Conservation (phyloP, 2,329 filamentous ascomycete species). For the Calonectria pseudoturangicola region DNA sequence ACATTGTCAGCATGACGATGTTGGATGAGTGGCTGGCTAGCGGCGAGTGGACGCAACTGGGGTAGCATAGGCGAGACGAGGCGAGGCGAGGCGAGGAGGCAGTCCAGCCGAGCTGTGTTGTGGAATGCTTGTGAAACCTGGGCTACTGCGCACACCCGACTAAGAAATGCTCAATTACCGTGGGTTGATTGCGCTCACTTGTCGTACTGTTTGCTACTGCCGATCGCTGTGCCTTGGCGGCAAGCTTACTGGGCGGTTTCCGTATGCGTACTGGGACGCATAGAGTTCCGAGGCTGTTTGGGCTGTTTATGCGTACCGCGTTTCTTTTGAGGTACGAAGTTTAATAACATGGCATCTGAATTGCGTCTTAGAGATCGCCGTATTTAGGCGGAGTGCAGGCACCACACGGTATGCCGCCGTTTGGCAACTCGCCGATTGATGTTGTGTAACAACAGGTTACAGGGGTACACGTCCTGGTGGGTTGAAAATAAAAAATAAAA, state of each 20-base stretch:
- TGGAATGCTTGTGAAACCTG: conserved; percentile 36
- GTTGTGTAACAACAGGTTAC: conserved; percentile 28
- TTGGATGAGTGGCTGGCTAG: conserved; percentile 29
- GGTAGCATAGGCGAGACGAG: conserved; percentile 7
- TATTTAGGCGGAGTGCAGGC: background rate
- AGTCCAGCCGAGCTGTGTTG: conserved; percentile 7
- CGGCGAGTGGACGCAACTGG: conserved; percentile 28
- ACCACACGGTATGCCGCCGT: conserved; percentile 2
- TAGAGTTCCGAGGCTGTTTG: conserved; percentile 35
- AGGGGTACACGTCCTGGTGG: conserved; percentile 26
- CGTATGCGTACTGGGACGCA: conserved; percentile 24
- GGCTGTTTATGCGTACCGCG: conserved; percentile 5
- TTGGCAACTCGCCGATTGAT: conserved; percentile 30
- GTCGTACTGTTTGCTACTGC: conserved; percentile 1
- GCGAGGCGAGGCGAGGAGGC: conserved; percentile 6
- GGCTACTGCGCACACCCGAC: conserved; percentile 7
- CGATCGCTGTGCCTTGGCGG: conserved; percentile 16
- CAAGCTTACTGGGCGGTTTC: conserved; percentile 18
- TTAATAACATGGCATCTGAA: conserved; percentile 21
- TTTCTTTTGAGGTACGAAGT: conserved; percentile 19
- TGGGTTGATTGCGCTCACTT: background rate
- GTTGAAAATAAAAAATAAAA: background rate
- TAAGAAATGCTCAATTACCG: background rate
- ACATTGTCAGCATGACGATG: conserved; percentile 26
- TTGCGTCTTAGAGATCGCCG: background rate